Evolutionary conservation across 805 yeast species (phyloP).

Genomic region (Candida vaughaniae): DNA sequence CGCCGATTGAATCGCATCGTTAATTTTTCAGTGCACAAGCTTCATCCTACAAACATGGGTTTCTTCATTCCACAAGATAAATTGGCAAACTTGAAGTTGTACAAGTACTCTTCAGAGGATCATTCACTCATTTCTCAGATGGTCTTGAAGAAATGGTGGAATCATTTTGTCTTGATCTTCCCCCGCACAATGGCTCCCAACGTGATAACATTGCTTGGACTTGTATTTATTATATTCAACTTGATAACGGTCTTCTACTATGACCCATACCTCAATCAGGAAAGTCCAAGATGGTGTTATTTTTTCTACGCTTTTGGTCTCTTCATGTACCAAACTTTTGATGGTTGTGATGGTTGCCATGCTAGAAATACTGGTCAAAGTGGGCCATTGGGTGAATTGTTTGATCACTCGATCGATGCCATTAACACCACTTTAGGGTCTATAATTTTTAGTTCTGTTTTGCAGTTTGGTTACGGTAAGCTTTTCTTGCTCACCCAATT

Average conservation of each 20-base stretch:
- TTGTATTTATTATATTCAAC: conserved; percentile 66
- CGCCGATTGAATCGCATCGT: no score
- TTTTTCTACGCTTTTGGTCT: conserved; percentile 76
- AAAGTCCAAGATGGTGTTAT: conserved; percentile 75
- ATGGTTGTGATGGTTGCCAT: conserved; percentile 94
- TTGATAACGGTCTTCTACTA: conserved; percentile 62
- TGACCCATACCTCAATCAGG: conserved; percentile 65
- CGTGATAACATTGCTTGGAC: conserved; percentile 78
- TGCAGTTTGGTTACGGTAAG: conserved; percentile 72
- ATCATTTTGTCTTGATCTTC: conserved; percentile 64
- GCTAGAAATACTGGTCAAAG: conserved; percentile 94
- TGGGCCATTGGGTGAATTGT: conserved; percentile 91
- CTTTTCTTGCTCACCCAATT: conserved; percentile 62
- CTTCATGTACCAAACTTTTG: conserved; percentile 91
- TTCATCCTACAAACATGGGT: conserved; percentile 64
- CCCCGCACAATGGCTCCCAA: conserved; percentile 93
- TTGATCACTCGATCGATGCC: conserved; percentile 82
- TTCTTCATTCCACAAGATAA: conserved; percentile 56
- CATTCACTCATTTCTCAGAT: conserved; percentile 74
- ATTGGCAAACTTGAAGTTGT: conserved; percentile 52
- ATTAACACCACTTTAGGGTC: conserved; percentile 79
- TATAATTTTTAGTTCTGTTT: conserved; percentile 70
- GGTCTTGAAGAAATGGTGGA: conserved; percentile 82
- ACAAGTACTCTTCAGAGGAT: conserved; percentile 76
- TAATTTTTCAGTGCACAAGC: no score